Conservation (phyloP, 805 yeast species). For the Yamadazyma kitorensis region DNA sequence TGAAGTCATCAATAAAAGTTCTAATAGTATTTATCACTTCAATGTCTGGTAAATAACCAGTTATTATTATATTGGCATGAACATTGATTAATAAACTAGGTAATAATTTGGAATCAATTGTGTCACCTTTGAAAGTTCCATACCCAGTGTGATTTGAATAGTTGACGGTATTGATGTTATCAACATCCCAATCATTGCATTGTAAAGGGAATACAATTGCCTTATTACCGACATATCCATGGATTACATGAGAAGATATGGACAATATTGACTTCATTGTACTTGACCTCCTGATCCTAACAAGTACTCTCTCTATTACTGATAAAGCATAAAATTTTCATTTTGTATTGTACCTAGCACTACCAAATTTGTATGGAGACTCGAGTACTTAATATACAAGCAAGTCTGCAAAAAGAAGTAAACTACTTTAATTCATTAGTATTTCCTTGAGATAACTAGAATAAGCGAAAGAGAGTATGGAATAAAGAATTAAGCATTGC, state of each 20-base stretch:
- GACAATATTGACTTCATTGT: slow-evolving; percentile 17
- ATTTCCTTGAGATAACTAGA: too few species aligned
- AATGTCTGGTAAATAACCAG: slow-evolving; percentile 68
- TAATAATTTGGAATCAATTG: slow-evolving; percentile 30
- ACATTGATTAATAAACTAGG: slow-evolving; percentile 48
- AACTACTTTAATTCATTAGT: too few species aligned
- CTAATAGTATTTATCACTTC: slow-evolving; percentile 40
- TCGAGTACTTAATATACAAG: too few species aligned
- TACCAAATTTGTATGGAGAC: too few species aligned
- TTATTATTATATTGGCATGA: slow-evolving; percentile 36
- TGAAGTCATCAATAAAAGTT: slow-evolving; percentile 15
- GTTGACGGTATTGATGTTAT: slow-evolving; percentile 82
- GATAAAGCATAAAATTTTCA: too few species aligned
- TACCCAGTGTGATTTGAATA: slow-evolving; percentile 93
- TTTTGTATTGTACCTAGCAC: too few species aligned
- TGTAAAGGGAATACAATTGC: slow-evolving; percentile 92
- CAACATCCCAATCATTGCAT: slow-evolving; percentile 88
- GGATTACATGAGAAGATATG: slow-evolving; percentile 88
- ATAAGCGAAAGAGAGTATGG: too few species aligned
- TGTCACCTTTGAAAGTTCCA: slow-evolving; percentile 60
- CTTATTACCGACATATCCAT: slow-evolving; percentile 92
- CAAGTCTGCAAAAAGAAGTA: too few species aligned
- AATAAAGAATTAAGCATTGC: too few species aligned
- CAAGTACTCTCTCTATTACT: too few species aligned
- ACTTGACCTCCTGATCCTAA: too few species aligned